Base-by-base conservation (phyloP, 2,329 filamentous ascomycete species). In the Aspergillus puulaauensis region DNA sequence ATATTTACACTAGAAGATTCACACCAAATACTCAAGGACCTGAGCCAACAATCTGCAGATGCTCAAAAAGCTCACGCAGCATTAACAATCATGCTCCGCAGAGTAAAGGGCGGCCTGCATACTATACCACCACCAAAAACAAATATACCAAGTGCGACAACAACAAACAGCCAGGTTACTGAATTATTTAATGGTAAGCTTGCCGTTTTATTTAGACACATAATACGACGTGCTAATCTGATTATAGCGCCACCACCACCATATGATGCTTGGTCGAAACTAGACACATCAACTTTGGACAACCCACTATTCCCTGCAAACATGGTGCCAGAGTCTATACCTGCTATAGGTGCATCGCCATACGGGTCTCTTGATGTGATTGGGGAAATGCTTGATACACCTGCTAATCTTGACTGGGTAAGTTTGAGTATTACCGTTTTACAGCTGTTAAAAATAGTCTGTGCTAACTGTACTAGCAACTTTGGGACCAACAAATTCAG, bases 361-460 rank as follows among this genome's bases (percentile, higher is more conserved):
- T 60, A 57, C 24, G 45, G 57, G 6, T 57, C 64, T 6, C 52
- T 73, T 5, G 68, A 64, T 19, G 63, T 73, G 0, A 73, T 74
- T 51, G 69, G 67, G 35, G 69, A 69, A 15, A 74, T 74, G 71
- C 62, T 74, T 14, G 68, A 68, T 31, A 61, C 66, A 2, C 70
- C 71, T 9, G 63, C 61, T 35, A 68, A 68, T 54, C 50, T 74
- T 17, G 66, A 74, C 59, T 74, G 71, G 71, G 72, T 74, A 65
- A 61, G 69, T 43, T 37, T 11, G 8, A 19, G n/a, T 19, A 2
- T 9, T 15, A 15, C 23, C 9, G 21, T 21, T 21, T 21, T 27
- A 8, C 14, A 24, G n/a, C 3, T 4, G 19, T 37, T 45, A 37
- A 6, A 31, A 12, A 23, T n/a, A 17, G 19, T 19, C 12, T 35